Base-by-base conservation (phyloP, 176 grass and related monocot genomes). In the Hordeum marinum region DNA sequence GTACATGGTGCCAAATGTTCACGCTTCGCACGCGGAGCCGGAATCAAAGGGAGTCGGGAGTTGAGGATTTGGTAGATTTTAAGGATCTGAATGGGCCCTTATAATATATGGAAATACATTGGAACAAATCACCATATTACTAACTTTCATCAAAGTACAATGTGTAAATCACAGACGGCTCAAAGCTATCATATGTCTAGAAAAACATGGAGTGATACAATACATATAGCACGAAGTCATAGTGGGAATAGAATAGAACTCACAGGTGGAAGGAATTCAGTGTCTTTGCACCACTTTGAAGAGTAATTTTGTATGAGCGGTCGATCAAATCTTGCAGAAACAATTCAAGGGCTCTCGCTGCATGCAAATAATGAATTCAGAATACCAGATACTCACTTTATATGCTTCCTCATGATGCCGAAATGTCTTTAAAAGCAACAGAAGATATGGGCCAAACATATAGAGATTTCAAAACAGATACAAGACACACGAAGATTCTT, bases 261-360 rank as follows among this genome's bases (percentile, higher is more conserved):
- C 85, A 99, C 97, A 99, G 78, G 78, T 99, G 97, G 68, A 89
- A 94, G 63, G 97, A 96, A 92, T 94, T 99, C 84, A 99, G 61
- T 86, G 97, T 99, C 86, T 99, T 99, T 76, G 93, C 93, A 48
- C 97, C 97, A 77, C 97, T 96, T 88, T 99, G 90, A 84, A 99
- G 92, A 77, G 94, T 99, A 88, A 99, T 92, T 90, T 90, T 80
- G 13, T 96, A 99, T 40, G 97, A 96, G 66, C 84, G 93, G 35
- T 99, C 90, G 84, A 94, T 96, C 74, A 99, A 88, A 89, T 99
- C 97, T 96, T 99, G 97, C 84, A 99, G 82, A 89, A 99, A 99
- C 72, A 99, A 87, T 87, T 99, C 97, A 89, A 99, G 91, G 72
- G 97, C 91, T 85, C 94, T 94, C 5, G 97, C 97, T 99, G 88